Evolutionary conservation across 441 rosid genomes (phyloP).

Genomic region (Theobroma grandiflorum): DNA sequence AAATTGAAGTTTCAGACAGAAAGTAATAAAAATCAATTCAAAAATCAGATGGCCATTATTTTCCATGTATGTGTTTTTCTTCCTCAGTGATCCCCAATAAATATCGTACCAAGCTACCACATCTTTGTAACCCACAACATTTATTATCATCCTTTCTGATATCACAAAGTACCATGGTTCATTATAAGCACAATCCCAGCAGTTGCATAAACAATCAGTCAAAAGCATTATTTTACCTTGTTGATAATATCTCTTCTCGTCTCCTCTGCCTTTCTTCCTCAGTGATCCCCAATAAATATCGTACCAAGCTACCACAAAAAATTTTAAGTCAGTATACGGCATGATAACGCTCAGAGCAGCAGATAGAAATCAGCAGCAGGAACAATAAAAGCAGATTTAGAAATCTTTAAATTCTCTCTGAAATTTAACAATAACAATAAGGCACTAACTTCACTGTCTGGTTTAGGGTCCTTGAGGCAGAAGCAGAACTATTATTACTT

Average conservation of each 20-base stretch:
- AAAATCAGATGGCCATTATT: no score
- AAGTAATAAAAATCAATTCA: no score
- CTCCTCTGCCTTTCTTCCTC: constrained; percentile 88
- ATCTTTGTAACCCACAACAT: neutral
- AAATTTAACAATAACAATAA: neutral
- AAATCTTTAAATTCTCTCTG: neutral
- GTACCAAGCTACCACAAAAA: constrained; percentile 61
- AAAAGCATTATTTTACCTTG: constrained; percentile 60
- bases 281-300: constrained; percentile 76
- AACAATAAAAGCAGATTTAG: neutral
- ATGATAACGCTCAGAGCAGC: neutral
- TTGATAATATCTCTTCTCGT: constrained; percentile 87
- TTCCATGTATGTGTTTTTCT: no score
- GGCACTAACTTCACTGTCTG: neutral
- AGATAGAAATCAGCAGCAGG: neutral
- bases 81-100: no score
- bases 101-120: neutral
- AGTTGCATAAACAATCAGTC: neutral
- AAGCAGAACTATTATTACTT: neutral
- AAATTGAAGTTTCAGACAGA: no score
- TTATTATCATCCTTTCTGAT: no score
- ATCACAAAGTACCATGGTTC: neutral
- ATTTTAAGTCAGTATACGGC: neutral
- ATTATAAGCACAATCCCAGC: neutral
- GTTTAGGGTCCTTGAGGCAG: neutral